Percentiles rank a stretch among this genome's conserved stretches.
phyloP scores from a whole-genome alignment of 768 basidiomycete species.

The Clitopilus passeckerianus region DNA sequence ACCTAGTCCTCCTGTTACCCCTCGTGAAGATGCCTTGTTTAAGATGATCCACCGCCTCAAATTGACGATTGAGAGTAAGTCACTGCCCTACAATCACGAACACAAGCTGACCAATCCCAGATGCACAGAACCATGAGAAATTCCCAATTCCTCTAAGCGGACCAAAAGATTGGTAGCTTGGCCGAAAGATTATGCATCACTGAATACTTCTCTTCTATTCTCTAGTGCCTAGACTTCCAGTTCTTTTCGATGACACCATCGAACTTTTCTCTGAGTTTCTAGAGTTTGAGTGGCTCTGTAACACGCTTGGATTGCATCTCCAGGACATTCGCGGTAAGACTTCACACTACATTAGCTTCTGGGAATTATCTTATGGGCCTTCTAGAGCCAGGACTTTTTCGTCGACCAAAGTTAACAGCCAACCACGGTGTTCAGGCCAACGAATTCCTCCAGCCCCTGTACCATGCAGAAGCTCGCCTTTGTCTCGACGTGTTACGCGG shows the following conservation, averaged over 20 bases:
- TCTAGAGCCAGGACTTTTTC: background rate
- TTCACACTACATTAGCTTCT: background rate
- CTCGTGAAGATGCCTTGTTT: too few species aligned
- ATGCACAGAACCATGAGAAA: background rate
- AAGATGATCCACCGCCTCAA: too few species aligned
- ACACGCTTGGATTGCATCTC: background rate
- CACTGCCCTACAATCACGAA: too few species aligned
- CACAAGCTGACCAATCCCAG: too few species aligned
- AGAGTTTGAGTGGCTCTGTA: background rate
- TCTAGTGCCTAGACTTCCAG: background rate
- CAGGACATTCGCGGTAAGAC: background rate
- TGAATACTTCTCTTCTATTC: too few species aligned
- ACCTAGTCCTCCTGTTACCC: too few species aligned
- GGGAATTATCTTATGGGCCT: background rate
- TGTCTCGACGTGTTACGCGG: too few species aligned
- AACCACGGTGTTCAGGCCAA: too few species aligned
- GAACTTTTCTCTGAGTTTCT: background rate
- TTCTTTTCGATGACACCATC: background rate
- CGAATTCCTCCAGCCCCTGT: too few species aligned
- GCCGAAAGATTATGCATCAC: background rate
- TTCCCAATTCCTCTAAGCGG: background rate
- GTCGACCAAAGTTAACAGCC: background rate
- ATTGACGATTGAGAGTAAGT: too few species aligned
- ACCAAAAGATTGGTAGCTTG: background rate
- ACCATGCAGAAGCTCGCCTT: too few species aligned